phyloP scores from a whole-genome alignment of 2,329 filamentous ascomycete genomes.

The Venturia oleaginea region DNA sequence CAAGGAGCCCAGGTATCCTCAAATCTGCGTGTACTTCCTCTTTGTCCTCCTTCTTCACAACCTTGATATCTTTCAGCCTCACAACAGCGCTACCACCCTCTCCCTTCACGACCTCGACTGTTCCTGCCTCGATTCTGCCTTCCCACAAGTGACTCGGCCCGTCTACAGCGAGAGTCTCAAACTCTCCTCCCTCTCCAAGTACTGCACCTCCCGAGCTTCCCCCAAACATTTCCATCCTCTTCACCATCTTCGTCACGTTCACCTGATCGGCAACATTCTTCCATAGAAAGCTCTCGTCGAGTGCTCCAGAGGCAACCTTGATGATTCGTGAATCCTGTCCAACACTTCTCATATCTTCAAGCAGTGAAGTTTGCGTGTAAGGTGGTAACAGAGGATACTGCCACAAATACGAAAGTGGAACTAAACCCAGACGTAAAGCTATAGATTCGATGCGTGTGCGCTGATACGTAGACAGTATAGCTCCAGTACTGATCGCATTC shows the following conservation, averaged over 20 bases:
- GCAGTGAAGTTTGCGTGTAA: constrained; percentile 42
- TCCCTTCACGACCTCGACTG: constrained; percentile 48
- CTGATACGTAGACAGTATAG: constrained; percentile 92
- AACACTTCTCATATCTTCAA: constrained; percentile 71
- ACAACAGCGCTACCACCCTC: constrained; percentile 73
- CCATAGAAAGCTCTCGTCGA: constrained; percentile 76
- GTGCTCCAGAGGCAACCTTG: constrained; percentile 85
- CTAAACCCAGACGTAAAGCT: constrained; percentile 71
- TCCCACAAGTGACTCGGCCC: constrained; percentile 68
- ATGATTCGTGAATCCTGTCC: constrained; percentile 84
- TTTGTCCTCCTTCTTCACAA: constrained; percentile 28
- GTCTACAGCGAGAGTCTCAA: constrained; percentile 82
- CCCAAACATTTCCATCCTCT: constrained; percentile 59
- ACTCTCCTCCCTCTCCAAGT: constrained; percentile 89
- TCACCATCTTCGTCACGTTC: constrained; percentile 40
- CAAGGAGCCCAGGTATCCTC: constrained; percentile 57
- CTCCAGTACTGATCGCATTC: constrained; percentile 81
- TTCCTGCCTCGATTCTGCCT: constrained; percentile 54
- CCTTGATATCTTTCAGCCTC: constrained; percentile 48
- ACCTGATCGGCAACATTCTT: constrained; percentile 57
- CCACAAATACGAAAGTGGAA: constrained; percentile 83
- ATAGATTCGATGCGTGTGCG: constrained; percentile 92
- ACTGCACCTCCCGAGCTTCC: constrained; percentile 52
- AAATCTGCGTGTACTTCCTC: constrained; percentile 25
- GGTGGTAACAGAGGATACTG: constrained; percentile 70